These are phyloP conservation scores for Cryptomeria japonica DNA, from an alignment of 75 land plant species.

Conservation along the genomic window DNA sequence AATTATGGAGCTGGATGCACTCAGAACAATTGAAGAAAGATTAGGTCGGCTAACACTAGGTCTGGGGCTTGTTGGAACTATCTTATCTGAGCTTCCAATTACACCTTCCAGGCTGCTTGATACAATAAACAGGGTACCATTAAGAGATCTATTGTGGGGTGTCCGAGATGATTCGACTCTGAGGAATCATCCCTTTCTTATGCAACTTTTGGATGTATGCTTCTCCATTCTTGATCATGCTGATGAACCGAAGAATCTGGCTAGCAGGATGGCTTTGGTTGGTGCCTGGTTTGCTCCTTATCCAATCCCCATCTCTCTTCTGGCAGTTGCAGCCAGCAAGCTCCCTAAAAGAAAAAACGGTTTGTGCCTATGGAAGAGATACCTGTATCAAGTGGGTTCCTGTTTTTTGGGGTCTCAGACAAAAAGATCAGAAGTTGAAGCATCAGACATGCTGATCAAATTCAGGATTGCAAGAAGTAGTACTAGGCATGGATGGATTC, in stretches of 20 bases:
- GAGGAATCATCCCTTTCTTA: conserved; percentile 58
- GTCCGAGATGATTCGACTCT: conserved; percentile 50
- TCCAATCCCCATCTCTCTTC: conserved; percentile 59
- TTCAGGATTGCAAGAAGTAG: conserved; percentile 71
- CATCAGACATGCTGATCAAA: conserved; percentile 61
- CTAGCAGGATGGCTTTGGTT: conserved; percentile 71
- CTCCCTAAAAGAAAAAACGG: conserved; percentile 29
- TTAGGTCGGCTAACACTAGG: conserved; percentile 75
- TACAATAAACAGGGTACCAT: conserved; percentile 62
- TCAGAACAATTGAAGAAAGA: conserved; percentile 76
- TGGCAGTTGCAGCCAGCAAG: conserved; percentile 67
- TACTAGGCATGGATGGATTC: conserved; percentile 46
- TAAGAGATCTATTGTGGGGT: conserved; percentile 39
- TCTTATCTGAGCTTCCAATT: conserved; percentile 60
- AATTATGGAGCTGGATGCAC: conserved; percentile 66
- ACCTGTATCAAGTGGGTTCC: conserved; percentile 36
- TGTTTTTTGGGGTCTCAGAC: conserved; percentile 40
- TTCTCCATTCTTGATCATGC: conserved; percentile 80
- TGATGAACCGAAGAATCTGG: conserved; percentile 59
- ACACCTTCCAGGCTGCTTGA: conserved; percentile 50
- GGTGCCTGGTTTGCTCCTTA: conserved; percentile 88
- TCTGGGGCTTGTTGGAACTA: conserved; percentile 71
- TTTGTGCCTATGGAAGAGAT: conserved; percentile 31
- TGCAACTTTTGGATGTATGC: conserved; percentile 87
- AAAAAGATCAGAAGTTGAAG: conserved; percentile 68